Conservation (phyloP, 2,329 filamentous ascomycete species). For the Hypoxylon sp. region DNA sequence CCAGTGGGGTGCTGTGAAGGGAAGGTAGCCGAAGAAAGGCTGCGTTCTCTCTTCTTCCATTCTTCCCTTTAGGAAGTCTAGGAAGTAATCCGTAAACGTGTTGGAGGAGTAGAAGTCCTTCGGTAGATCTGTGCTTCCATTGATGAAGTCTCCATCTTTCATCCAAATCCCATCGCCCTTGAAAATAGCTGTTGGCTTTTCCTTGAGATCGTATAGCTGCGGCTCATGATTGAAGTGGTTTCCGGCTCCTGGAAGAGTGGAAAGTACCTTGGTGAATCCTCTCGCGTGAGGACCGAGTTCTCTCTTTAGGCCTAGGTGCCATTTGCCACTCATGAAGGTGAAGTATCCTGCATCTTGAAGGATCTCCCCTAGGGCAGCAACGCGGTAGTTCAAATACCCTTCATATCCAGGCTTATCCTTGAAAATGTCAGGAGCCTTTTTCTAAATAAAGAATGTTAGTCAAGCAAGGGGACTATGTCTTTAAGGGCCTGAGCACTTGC, state of each 20-base stretch:
- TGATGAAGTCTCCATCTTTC: conserved; percentile 41
- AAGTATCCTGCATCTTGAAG: conserved; percentile 70
- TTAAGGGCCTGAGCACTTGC: conserved; percentile 21
- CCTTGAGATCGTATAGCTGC: conserved; percentile 38
- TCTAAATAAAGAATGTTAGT: conserved; percentile 29
- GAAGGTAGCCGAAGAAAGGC: conserved; percentile 72
- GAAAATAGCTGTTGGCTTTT: conserved; percentile 42
- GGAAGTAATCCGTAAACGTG: conserved; percentile 39
- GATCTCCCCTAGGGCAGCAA: conserved; percentile 68
- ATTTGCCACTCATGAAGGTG: conserved; percentile 71
- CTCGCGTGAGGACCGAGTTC: conserved; percentile 66
- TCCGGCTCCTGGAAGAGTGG: conserved; percentile 67
- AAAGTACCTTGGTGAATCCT: conserved; percentile 68
- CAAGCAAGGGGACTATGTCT: background rate
- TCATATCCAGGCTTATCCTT: conserved; percentile 67
- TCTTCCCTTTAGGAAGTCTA: conserved; percentile 41
- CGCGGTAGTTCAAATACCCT: conserved; percentile 69
- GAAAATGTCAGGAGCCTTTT: conserved; percentile 35
- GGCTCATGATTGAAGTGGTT: conserved; percentile 55
- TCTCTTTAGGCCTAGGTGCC: conserved; percentile 68
- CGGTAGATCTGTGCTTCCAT: conserved; percentile 41
- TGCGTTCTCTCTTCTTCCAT: conserved; percentile 49
- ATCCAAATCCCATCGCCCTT: conserved; percentile 46
- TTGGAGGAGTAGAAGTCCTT: conserved; percentile 43
- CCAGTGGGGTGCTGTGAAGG: conserved; percentile 75